Evolutionary conservation across 768 basidiomycete genomes (phyloP).

Genomic region (Panaeolus papilionaceus): DNA sequence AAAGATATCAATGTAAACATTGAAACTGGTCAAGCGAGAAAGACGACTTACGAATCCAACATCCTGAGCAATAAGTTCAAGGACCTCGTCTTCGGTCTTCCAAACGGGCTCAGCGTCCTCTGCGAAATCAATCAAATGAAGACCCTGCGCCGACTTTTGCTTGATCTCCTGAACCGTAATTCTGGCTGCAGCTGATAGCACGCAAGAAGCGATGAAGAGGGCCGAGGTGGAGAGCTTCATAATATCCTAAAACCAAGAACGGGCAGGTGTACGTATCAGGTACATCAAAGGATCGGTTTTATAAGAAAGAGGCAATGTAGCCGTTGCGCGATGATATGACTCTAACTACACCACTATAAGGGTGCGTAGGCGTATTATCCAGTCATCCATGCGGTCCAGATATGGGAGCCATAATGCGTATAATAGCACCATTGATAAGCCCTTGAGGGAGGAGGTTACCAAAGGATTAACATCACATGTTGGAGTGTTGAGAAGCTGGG

Average conservation of each 20-base stretch:
- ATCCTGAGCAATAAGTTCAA: constrained; percentile 31
- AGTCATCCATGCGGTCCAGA: background rate
- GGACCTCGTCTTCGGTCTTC: constrained; percentile 38
- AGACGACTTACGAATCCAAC: constrained; percentile 31
- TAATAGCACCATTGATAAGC: constrained; percentile 13
- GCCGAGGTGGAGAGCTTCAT: constrained; percentile 10
- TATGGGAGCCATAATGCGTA: constrained; percentile 4
- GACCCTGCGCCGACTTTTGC: constrained; percentile 36
- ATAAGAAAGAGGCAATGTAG: background rate
- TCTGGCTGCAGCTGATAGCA: background rate
- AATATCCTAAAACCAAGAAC: background rate
- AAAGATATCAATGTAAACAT: background rate
- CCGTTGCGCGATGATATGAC: background rate
- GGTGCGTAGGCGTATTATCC: background rate
- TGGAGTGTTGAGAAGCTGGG: background rate
- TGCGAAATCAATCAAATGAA: constrained; percentile 37
- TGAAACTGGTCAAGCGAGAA: background rate
- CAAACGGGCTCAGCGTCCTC: constrained; percentile 36
- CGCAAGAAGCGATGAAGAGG: constrained; percentile 3
- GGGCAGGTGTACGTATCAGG: background rate
- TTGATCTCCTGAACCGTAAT: constrained; percentile 30
- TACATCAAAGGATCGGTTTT: background rate
- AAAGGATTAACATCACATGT: constrained; percentile 6
- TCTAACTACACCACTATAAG: background rate
- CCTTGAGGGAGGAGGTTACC: background rate